These are phyloP conservation scores for Monosporascus sp. DNA, from an alignment of 2,329 filamentous ascomycete genomes.

Conservation along the genomic window DNA sequence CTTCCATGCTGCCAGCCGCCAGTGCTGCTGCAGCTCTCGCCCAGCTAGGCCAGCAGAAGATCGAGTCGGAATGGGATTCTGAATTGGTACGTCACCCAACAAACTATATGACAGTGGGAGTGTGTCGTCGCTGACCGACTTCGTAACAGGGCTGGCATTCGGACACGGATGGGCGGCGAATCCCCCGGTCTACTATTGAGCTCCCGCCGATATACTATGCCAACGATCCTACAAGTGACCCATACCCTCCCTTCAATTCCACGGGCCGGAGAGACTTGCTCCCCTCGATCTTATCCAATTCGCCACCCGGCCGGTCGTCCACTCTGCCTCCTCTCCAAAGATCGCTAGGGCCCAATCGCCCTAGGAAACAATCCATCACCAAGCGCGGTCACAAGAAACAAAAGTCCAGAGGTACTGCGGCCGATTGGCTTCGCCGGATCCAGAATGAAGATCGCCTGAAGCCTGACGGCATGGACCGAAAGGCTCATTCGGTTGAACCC, in stretches of 20 bases:
- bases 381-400: constrained; percentile 79
- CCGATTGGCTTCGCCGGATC: constrained; percentile 57
- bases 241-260: constrained; percentile 58
- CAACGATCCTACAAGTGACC: constrained; percentile 66
- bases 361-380: constrained; percentile 80
- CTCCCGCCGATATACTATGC: constrained; percentile 62
- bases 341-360: constrained; percentile 63
- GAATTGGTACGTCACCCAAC: constrained; percentile 56
- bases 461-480: constrained; percentile 63
- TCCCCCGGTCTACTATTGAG: constrained; percentile 64
- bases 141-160: constrained; percentile 61
- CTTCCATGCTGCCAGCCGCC: constrained; percentile 60
- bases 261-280: constrained; percentile 66
- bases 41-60: constrained; percentile 73
- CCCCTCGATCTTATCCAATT: constrained; percentile 75
- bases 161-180: constrained; percentile 60
- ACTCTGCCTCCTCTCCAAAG: constrained; percentile 81
- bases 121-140: constrained; percentile 15
- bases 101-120: constrained; percentile 1
- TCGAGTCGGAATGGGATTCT: constrained; percentile 71
- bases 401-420: constrained; percentile 65
- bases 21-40: constrained; percentile 83
- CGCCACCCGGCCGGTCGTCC: constrained; percentile 80
- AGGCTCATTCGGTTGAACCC: constrained; percentile 83
- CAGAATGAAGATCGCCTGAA: constrained; percentile 62